Evolutionary conservation across 306 rosid species (phyloP).

Genomic region (Dryas drummondii): DNA sequence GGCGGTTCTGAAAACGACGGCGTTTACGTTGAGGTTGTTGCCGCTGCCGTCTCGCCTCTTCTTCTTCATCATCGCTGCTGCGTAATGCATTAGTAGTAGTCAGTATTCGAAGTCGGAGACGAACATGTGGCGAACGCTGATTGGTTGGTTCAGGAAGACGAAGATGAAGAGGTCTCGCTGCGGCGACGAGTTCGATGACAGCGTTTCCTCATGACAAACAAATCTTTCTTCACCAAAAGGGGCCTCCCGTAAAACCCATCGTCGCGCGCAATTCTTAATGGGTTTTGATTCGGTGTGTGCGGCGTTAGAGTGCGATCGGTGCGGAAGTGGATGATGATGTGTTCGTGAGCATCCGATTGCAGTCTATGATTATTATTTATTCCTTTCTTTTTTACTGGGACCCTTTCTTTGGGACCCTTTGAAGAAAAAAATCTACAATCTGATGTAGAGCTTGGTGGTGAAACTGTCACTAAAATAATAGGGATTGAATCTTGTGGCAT

Average conservation of each 20-base stretch:
- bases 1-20: slow-evolving; percentile 25
- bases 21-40: background rate
- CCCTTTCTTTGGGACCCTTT: slow-evolving; percentile 1
- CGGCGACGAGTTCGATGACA: background rate
- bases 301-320: background rate
- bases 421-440: background rate
- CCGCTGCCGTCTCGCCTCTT: slow-evolving; percentile 28
- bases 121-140: background rate
- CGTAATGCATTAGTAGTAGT: background rate
- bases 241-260: slow-evolving; percentile 18
- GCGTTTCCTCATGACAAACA: slow-evolving; percentile 6
- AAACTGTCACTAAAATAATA: no score
- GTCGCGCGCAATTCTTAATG: slow-evolving; percentile 16
- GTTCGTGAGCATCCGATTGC: background rate
- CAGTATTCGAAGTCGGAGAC: background rate
- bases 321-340: background rate
- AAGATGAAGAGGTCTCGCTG: background rate
- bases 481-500: no score
- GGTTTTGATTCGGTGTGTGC: slow-evolving; percentile 18
- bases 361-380: background rate
- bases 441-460: no score
- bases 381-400: background rate
- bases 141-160: background rate
- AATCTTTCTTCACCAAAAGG: background rate
- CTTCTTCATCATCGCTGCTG: slow-evolving; percentile 25